Percentiles rank a stretch among this genome's conserved stretches.
Conservation (phyloP, 352 stramenopile genomes). For the Globisporangium alternatum region DNA sequence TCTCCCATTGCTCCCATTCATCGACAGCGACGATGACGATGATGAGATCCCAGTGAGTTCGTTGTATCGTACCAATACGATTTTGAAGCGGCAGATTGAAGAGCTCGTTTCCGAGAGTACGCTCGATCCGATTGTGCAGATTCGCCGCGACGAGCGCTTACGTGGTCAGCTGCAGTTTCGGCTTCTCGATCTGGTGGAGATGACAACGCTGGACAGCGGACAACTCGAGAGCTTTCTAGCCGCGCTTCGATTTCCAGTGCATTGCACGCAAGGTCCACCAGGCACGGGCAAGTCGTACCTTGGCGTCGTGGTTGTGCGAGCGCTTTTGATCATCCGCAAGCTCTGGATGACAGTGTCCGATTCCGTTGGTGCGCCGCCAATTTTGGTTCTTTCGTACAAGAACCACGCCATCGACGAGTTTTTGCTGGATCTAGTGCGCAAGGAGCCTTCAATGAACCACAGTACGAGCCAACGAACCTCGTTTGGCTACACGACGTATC, state of each 20-base stretch:
- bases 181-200: slow-evolving; percentile 41
- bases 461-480: slow-evolving; percentile 13
- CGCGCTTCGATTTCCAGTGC: slow-evolving; percentile 73
- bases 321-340: slow-evolving; percentile 69
- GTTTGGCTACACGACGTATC: slow-evolving; percentile 33
- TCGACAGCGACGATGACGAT: slow-evolving; percentile 6
- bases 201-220: slow-evolving; percentile 60
- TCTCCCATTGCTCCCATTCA: background rate
- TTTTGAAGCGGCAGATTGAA: background rate
- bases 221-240: slow-evolving; percentile 75
- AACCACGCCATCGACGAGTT: slow-evolving; percentile 90
- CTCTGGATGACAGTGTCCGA: slow-evolving; percentile 67
- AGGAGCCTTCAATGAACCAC: slow-evolving; percentile 37
- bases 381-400: slow-evolving; percentile 86
- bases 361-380: slow-evolving; percentile 67
- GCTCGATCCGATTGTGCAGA: slow-evolving; percentile 79
- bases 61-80: background rate
- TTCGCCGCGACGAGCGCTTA: slow-evolving; percentile 56
- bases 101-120: slow-evolving; percentile 50
- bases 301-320: slow-evolving; percentile 76
- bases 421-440: slow-evolving; percentile 66
- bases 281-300: slow-evolving; percentile 91
- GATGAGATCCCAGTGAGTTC: background rate
- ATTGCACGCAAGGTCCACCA: slow-evolving; percentile 85
- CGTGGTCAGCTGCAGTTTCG: slow-evolving; percentile 28